These are phyloP conservation scores for Aspergillus ustus DNA, from an alignment of 2,329 filamentous ascomycete genomes.

Conservation along the genomic window DNA sequence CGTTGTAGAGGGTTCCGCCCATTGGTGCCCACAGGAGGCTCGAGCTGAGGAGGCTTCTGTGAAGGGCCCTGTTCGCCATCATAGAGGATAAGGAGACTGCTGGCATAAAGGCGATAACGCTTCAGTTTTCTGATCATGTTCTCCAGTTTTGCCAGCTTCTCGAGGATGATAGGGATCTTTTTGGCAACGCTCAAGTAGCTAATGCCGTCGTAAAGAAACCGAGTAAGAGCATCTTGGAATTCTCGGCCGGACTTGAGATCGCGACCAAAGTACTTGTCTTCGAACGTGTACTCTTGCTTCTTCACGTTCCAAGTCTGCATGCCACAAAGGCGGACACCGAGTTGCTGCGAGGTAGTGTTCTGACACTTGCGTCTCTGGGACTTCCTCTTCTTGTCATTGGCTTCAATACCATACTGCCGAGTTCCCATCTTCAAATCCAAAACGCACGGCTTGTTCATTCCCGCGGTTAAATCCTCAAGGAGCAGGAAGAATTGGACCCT, in stretches of 20 bases:
- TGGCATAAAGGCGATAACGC: conserved; percentile 93
- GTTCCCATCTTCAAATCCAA: conserved; percentile 99
- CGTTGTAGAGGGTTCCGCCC: conserved; percentile 40
- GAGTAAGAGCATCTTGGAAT: conserved; percentile 84
- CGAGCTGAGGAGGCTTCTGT: conserved; percentile 26
- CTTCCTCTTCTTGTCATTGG: conserved; percentile 85
- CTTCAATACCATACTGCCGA: conserved; percentile 92
- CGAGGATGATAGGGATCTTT: conserved; percentile 85
- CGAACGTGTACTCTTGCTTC: conserved; percentile 85
- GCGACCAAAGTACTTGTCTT: conserved; percentile 97
- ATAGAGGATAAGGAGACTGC: conserved; percentile 92
- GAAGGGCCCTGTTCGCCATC: conserved; percentile 67
- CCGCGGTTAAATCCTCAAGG: conserved; percentile 90
- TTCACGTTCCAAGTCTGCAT: conserved; percentile 94
- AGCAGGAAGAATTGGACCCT: conserved; percentile 92
- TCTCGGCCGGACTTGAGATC: conserved; percentile 83
- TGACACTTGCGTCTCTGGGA: conserved; percentile 94
- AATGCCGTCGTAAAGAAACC: conserved; percentile 89
- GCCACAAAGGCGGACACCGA: conserved; percentile 92
- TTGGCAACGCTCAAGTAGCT: conserved; percentile 78
- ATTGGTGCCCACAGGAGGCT: conserved; percentile 29
- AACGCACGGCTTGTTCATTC: conserved; percentile 95
- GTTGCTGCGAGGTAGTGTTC: conserved; percentile 84
- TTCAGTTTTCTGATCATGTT: conserved; percentile 77
- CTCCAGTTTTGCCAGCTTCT: conserved; percentile 82